These are phyloP conservation scores for Citrus hindsii DNA, from an alignment of 345 rosid genomes.

Conservation along the genomic window DNA sequence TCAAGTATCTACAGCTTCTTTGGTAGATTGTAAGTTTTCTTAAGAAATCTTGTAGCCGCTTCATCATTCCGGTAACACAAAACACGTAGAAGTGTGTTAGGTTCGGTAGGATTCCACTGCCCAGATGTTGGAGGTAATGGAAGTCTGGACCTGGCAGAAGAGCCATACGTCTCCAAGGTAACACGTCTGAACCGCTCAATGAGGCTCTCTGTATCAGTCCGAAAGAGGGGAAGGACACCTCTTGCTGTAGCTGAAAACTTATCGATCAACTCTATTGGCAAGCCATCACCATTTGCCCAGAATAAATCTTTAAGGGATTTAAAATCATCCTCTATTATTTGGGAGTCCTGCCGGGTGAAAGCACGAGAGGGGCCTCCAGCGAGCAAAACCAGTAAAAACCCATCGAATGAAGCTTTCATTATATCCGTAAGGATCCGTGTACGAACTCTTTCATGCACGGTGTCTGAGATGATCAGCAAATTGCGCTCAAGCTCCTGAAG, in stretches of 20 bases:
- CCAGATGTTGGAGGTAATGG: conserved; percentile 90
- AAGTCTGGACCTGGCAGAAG: conserved; percentile 76
- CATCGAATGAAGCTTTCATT: conserved; percentile 91
- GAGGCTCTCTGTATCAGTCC: conserved; percentile 76
- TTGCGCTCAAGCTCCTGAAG: conserved; percentile 72
- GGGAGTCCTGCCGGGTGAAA: conserved; percentile 70
- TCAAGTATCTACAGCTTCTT: conserved; percentile 46
- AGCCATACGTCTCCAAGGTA: conserved; percentile 70
- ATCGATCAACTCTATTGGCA: conserved; percentile 72
- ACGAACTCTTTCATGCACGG: conserved; percentile 76
- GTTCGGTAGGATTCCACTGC: conserved; percentile 86
- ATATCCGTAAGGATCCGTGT: conserved; percentile 71
- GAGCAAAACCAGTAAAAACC: conserved; percentile 83
- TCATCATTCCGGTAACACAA: conserved; percentile 90
- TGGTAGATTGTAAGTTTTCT: conserved; percentile 85
- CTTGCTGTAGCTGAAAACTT: conserved; percentile 62
- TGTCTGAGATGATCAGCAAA: conserved; percentile 60
- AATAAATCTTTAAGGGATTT: conserved; percentile 81
- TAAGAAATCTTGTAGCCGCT: conserved; percentile 72
- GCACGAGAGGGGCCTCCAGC: conserved; percentile 95
- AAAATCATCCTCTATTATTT: conserved; percentile 85
- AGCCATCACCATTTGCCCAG: conserved; percentile 95
- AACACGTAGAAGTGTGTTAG: conserved; percentile 82
- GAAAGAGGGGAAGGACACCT: conserved; percentile 72
- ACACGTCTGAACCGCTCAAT: conserved; percentile 77